Base-by-base conservation (phyloP, 306 rosid species). In the Senna tora region DNA sequence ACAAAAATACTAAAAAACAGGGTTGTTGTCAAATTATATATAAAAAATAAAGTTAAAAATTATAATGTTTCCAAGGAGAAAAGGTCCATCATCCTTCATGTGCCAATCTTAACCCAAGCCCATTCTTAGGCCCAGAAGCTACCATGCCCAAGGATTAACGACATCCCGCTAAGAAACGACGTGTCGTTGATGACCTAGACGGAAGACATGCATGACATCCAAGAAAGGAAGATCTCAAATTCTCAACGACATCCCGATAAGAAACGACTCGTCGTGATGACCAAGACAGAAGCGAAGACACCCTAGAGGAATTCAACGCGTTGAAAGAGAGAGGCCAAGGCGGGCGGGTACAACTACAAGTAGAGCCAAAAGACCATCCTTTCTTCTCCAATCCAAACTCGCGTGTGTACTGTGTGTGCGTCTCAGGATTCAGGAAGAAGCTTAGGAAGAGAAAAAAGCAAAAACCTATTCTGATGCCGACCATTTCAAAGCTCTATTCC, bases 401-500 rank as follows among this genome's bases (percentile, higher is more conserved):
- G 17, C 57, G 17, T 22, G 3, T 33, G 38, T 20, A 39, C n/a
- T n/a, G n/a, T n/a, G n/a, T 3, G 30, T 25, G 30, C 3, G 19
- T 12, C 25, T 71, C 61, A 6, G 54, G 6, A 33, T 6, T 33
- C 6, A 33, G 38, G 3, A 3, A 33, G 39, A 0, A 47, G 32
- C 58, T 9, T 14, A 7, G 52, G 71, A 54, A 64, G 28, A 42
- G 57, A 54, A 69, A n/a, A 34, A n/a, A n/a, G n/a, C 68, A 0
- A 47, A 45, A 16, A 14, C 21, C 28, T 59, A 10, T 54, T 39
- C 64, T 30, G 56, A 91, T 92, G 98, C 87, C 96, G 74, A 88
- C 82, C 32, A 59, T 92, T 25, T 38, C 86, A 39, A 83, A 84
- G 75, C 86, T 88, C 50, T 83, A 66, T 72, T 21, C 94, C 45